Evolutionary conservation across 306 rosid species (phyloP), one percentile per base, ranked within the genome.

Genomic region (Cucurbita pepo): DNA sequence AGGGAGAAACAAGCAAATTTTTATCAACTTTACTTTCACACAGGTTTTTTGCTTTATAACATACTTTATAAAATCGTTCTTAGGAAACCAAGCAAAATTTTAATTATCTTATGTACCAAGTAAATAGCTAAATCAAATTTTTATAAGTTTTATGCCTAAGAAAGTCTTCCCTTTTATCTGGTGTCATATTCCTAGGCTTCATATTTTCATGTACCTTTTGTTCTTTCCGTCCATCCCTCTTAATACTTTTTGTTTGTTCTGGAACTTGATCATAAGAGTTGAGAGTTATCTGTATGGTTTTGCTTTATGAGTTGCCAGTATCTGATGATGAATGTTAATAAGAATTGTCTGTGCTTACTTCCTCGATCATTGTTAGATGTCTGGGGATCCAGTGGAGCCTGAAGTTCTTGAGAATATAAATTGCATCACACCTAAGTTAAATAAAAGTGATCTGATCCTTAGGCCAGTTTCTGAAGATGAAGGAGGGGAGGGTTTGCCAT

Each of bases 401-500:
- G 85, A 82, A 57, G n/a, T 69, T 56, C 53, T 60, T 25, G 75
- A 72, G 18, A 78, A 74, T 62, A 73, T 22, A 15, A 79, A 82
- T 72, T 81, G 81, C 61, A 76, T 71, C 47, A 34, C 30, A 7
- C 53, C 66, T 0, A 12, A 12, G 52, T 52, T 16, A 53, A 73
- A 76, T 41, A 81, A 58, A 18, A 79, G 36, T 56, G 75, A 45
- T 3, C 15, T 41, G 30, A 41, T 30, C 25, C 72, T 83, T 0
- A 71, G 48, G 54, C 85, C 77, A 5, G 90, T 79, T 55, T 60
- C 58, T 0, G 79, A 81, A 0, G 87, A 88, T 4, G 81, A 50
- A 19, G 45, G 81, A 15, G 99, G 99, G 21, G 86, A 83, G 71
- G 99, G 97, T 6, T 48, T 81, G 63, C 99, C 99, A 3, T 94